A percentile compares a stretch with the other conserved stretches of the same genome.
These are phyloP conservation scores for Acidomyces sp. DNA, from an alignment of 495 filamentous ascomycete species.

Conservation along the genomic window DNA sequence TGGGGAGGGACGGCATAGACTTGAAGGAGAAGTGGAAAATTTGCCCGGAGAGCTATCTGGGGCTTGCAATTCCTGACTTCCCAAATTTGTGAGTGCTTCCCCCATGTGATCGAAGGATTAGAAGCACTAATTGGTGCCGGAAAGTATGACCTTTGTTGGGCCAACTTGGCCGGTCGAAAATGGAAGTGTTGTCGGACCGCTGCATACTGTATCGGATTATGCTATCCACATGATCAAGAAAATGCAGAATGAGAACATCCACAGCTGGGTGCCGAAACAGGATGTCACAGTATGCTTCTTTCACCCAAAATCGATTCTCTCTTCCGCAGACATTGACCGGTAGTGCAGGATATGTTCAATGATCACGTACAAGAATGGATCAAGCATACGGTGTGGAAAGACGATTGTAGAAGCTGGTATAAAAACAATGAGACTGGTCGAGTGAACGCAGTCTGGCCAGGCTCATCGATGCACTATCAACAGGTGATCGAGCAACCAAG, in stretches of 20 bases:
- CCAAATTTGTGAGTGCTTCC: too few relatives aligned
- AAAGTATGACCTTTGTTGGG: background rate
- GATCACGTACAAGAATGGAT: slow-evolving; percentile 28
- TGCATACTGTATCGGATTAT: slow-evolving; percentile 25
- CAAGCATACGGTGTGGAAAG: slow-evolving; percentile 31
- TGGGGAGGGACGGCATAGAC: slow-evolving; percentile 25
- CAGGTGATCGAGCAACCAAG: slow-evolving; percentile 22
- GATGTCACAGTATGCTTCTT: too few relatives aligned
- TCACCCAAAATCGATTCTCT: too few relatives aligned
- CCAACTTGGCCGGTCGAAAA: slow-evolving; percentile 26
- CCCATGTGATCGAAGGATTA: too few relatives aligned
- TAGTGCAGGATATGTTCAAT: slow-evolving; percentile 26
- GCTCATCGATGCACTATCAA: slow-evolving; percentile 25
- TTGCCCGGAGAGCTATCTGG: slow-evolving; percentile 25
- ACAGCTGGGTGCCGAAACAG: slow-evolving; percentile 26
- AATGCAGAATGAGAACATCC: slow-evolving; percentile 30
- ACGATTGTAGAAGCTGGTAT: slow-evolving; percentile 24
- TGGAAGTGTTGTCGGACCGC: slow-evolving; percentile 24
- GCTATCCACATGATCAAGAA: slow-evolving; percentile 27
- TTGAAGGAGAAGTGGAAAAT: slow-evolving; percentile 27
- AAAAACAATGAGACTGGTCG: slow-evolving; percentile 29
- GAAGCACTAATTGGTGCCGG: too few relatives aligned
- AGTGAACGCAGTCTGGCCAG: slow-evolving; percentile 29
- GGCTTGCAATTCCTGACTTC: slow-evolving; percentile 26
- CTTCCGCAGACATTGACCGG: background rate